A percentile compares a stretch with the other conserved stretches of the same genome.
Evolutionary conservation across 768 basidiomycete species (phyloP).

Genomic region (Mycena crocata): DNA sequence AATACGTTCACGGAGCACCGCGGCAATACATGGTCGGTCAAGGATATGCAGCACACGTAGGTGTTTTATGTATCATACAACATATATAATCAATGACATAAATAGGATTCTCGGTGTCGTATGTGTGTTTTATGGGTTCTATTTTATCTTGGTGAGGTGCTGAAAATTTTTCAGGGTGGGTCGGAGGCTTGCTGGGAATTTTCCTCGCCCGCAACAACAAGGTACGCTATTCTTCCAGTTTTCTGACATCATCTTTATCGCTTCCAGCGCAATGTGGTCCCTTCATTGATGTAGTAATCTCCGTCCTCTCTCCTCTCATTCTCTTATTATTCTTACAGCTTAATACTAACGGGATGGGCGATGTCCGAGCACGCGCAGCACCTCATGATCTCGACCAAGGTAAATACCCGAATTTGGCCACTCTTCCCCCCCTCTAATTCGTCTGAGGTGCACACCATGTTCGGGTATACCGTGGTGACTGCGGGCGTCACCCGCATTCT

Average conservation of each 20-base stretch:
- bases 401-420: constrained; percentile 39
- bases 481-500: constrained; percentile 85
- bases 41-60: constrained; percentile 96
- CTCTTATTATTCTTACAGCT: constrained; percentile 52
- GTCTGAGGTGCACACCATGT: constrained; percentile 81
- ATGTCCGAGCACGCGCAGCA: constrained; percentile 93
- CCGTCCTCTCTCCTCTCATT: neutral
- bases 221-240: constrained; percentile 48
- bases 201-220: constrained; percentile 84
- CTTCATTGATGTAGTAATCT: constrained; percentile 75
- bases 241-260: neutral
- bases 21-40: constrained; percentile 83
- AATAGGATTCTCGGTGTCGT: constrained; percentile 77
- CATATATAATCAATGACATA: neutral
- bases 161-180: constrained; percentile 75
- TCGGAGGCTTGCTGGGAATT: constrained; percentile 90
- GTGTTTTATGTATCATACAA: constrained; percentile 41
- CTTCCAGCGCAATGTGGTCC: constrained; percentile 79
- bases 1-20: constrained; percentile 96
- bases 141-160: constrained; percentile 5
- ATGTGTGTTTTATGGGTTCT: constrained; percentile 55
- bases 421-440: neutral
- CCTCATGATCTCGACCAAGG: constrained; percentile 86
- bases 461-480: constrained; percentile 87
- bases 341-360: constrained; percentile 93